Conservation (phyloP, 306 rosid genomes). For the Vachellia pachyceras region DNA sequence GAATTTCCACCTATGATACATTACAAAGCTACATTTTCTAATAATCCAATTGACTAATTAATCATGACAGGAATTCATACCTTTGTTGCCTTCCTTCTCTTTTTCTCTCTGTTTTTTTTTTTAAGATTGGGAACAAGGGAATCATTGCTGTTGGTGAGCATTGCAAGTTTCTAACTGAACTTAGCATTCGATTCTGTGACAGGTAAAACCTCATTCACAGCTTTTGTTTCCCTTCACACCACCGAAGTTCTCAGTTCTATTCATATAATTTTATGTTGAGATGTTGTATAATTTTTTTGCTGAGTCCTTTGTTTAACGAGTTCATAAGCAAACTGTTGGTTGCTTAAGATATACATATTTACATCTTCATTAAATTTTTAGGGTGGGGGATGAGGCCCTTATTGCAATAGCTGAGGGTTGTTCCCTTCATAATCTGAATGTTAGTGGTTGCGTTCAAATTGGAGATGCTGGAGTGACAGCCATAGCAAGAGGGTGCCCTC, state of each 20-base stretch:
- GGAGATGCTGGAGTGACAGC: conserved; percentile 91
- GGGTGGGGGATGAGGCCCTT: conserved; percentile 95
- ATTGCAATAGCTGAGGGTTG: conserved; percentile 77
- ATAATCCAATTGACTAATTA: not conserved
- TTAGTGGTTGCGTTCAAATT: conserved; percentile 94
- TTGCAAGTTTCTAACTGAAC: conserved; percentile 76
- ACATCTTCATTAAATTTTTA: conserved; percentile 37
- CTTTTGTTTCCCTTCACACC: conserved; percentile 17
- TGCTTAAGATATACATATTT: conserved; percentile 28
- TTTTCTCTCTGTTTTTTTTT: not conserved
- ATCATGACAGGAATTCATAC: conserved; percentile 7
- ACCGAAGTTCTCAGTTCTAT: conserved; percentile 24
- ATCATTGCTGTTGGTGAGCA: conserved; percentile 79
- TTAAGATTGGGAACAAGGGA: conserved; percentile 82
- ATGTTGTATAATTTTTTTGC: conserved; percentile 5
- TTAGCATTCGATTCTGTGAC: conserved; percentile 92
- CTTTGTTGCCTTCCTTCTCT: conserved; percentile 22
- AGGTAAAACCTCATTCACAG: conserved; percentile 58
- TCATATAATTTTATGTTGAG: conserved; percentile 12
- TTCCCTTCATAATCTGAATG: conserved; percentile 79
- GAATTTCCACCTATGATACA: conserved; percentile 9
- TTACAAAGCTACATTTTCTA: conserved; percentile 1
- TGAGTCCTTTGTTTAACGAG: not conserved
- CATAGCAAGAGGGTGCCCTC: conserved; percentile 89
- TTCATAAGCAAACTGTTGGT: conserved; percentile 15